A percentile compares a stretch with the other conserved stretches of the same genome.
These are phyloP conservation scores for Penicillium freii DNA, from an alignment of 2,329 filamentous ascomycete species.

Conservation along the genomic window DNA sequence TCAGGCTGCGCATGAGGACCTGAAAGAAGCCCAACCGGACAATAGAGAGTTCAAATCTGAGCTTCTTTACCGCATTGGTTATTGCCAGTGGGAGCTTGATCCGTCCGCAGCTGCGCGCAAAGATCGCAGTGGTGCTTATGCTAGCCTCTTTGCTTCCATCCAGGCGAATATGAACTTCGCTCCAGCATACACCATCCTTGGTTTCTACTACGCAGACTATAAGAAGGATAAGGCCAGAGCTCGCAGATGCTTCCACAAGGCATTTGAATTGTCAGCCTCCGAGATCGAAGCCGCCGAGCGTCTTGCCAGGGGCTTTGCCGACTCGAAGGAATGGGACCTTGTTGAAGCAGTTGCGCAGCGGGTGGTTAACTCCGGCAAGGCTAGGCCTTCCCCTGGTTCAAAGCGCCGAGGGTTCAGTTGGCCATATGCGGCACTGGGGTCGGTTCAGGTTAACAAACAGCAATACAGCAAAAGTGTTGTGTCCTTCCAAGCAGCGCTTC, in stretches of 20 bases:
- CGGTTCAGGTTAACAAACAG: conserved; percentile 91
- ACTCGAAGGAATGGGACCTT: conserved; percentile 91
- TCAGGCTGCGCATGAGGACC: conserved; percentile 63
- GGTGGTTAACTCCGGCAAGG: conserved; percentile 91
- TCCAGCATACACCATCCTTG: conserved; percentile 85
- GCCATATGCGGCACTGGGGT: conserved; percentile 90
- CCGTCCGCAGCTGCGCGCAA: conserved; percentile 71
- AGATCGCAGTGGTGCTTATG: conserved; percentile 77
- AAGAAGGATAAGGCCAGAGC: conserved; percentile 81
- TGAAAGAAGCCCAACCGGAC: conserved; percentile 61
- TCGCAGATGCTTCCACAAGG: conserved; percentile 92
- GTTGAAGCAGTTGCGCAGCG: conserved; percentile 90
- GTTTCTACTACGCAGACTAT: conserved; percentile 88
- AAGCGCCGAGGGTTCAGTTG: conserved; percentile 92
- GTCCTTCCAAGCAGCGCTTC: conserved; percentile 84
- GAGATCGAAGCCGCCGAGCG: conserved; percentile 86
- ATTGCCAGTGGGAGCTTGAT: conserved; percentile 83
- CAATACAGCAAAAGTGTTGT: conserved; percentile 85
- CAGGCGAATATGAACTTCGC: conserved; percentile 86
- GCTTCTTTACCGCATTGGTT: conserved; percentile 80
- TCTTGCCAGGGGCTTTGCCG: conserved; percentile 79
- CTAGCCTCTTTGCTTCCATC: conserved; percentile 76
- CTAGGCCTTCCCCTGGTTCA: conserved; percentile 83
- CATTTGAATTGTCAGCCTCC: conserved; percentile 83
- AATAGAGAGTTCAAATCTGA: conserved; percentile 74